Evolutionary conservation across 352 stramenopile genomes (phyloP).

Genomic region (Phytophthora tubulina): DNA sequence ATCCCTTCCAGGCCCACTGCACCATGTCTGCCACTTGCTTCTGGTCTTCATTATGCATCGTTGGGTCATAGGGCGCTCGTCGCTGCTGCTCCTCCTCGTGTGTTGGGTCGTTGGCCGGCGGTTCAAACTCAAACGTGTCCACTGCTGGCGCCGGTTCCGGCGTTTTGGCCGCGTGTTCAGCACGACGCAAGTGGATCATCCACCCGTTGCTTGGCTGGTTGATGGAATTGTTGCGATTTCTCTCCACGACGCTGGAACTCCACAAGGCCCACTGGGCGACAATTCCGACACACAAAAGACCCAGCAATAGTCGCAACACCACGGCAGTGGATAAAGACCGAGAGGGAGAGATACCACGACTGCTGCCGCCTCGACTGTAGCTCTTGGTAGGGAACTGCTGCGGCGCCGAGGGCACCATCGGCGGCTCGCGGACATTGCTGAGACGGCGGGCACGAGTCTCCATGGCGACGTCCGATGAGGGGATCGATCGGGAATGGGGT

Average conservation of each 20-base stretch:
- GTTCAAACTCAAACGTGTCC: slow-evolving; percentile 33
- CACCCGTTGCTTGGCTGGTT: slow-evolving; percentile 40
- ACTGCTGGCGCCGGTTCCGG: slow-evolving; percentile 4
- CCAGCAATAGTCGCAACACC: slow-evolving; percentile 55
- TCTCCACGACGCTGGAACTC: slow-evolving; percentile 35
- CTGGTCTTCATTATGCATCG: slow-evolving; percentile 64
- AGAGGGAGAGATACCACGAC: background rate
- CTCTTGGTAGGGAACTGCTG: slow-evolving; percentile 22
- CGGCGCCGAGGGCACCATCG: slow-evolving; percentile 15
- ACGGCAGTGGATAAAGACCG: slow-evolving; percentile 40
- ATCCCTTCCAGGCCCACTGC: slow-evolving; percentile 84
- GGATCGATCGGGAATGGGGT: slow-evolving; percentile 14
- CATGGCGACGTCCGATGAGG: slow-evolving; percentile 31
- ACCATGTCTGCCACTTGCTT: slow-evolving; percentile 71
- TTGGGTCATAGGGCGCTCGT: slow-evolving; percentile 55
- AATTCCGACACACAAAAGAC: slow-evolving; percentile 51
- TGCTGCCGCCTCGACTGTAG: slow-evolving; percentile 22
- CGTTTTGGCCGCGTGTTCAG: slow-evolving; percentile 35
- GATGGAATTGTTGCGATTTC: background rate
- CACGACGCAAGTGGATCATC: slow-evolving; percentile 50
- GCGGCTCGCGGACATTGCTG: slow-evolving; percentile 40
- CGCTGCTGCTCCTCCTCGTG: slow-evolving; percentile 49
- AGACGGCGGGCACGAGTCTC: slow-evolving; percentile 55
- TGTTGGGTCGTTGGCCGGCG: slow-evolving; percentile 34
- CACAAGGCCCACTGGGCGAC: slow-evolving; percentile 61